Evolutionary conservation across 2,329 filamentous ascomycete species (phyloP).

Genomic region (Chaetomiaceae sp.): DNA sequence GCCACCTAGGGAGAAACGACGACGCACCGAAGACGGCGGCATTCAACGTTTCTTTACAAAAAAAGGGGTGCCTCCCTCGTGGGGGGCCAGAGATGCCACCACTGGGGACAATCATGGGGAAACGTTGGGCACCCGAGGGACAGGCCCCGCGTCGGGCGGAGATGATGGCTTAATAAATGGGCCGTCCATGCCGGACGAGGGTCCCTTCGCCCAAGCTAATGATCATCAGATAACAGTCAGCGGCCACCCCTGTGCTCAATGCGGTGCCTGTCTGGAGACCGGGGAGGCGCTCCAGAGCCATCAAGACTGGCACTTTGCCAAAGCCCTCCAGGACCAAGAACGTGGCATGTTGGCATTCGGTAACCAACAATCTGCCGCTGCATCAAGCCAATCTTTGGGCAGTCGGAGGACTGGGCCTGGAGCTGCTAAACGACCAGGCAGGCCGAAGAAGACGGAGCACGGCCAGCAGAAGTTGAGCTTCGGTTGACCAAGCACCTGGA

Average conservation of each 20-base stretch:
- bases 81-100: conserved; percentile 30
- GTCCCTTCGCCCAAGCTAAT: conserved; percentile 23
- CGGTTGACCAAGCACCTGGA: conserved; percentile 38
- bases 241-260: conserved; percentile 56
- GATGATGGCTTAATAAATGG: background rate
- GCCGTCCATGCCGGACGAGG: conserved; percentile 6
- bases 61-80: conserved; percentile 13
- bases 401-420: conserved; percentile 30
- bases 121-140: conserved; percentile 23
- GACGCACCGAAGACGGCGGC: conserved; percentile 42
- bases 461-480: conserved; percentile 59
- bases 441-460: conserved; percentile 45
- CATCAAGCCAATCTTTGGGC: conserved; percentile 31
- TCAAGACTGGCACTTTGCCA: conserved; percentile 91
- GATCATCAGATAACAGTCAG: conserved; percentile 33
- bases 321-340: conserved; percentile 68
- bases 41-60: conserved; percentile 56
- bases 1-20: conserved; percentile 35
- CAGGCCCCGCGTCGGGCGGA: conserved; percentile 4
- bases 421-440: conserved; percentile 37
- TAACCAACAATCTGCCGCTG: conserved; percentile 30
- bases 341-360: conserved; percentile 46
- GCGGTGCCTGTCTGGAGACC: conserved; percentile 55
- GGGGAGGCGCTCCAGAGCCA: conserved; percentile 66
- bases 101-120: conserved; percentile 25